These are phyloP conservation scores for Skeletonema potamos DNA, from an alignment of 108 stramenopile genomes.

Conservation along the genomic window DNA sequence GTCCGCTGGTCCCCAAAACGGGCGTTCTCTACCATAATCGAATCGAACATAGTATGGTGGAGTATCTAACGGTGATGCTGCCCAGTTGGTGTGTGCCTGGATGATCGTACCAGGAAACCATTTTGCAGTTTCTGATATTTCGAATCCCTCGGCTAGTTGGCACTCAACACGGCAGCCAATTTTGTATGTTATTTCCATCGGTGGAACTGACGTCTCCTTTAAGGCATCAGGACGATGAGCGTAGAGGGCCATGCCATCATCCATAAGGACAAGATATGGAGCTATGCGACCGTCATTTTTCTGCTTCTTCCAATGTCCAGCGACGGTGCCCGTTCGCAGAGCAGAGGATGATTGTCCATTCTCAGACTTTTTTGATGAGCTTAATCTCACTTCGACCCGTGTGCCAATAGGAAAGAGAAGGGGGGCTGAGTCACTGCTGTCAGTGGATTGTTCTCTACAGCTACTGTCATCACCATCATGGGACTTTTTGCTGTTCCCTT, in stretches of 20 bases:
- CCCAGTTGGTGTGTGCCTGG: neutral
- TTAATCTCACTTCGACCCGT: neutral
- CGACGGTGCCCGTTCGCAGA: slow-evolving; percentile 1
- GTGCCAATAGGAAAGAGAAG: neutral
- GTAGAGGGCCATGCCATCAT: neutral
- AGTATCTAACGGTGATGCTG: neutral
- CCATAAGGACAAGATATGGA: neutral
- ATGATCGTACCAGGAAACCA: slow-evolving; percentile 8
- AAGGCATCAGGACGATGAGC: neutral
- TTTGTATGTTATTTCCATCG: neutral
- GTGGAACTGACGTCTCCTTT: neutral
- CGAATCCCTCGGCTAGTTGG: neutral
- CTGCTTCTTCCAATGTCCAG: neutral
- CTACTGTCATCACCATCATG: neutral
- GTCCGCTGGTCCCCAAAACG: slow-evolving; percentile 3
- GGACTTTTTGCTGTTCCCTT: neutral
- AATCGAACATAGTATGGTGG: slow-evolving; percentile 1
- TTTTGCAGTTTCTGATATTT: neutral
- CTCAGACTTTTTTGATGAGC: neutral
- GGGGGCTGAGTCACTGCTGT: neutral
- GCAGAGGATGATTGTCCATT: neutral
- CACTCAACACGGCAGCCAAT: slow-evolving; percentile 3
- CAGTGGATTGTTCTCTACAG: no score
- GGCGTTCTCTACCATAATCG: neutral
- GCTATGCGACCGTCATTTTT: neutral